Conservation (phyloP, 352 stramenopile genomes). For the Saprolegnia parasitica region DNA sequence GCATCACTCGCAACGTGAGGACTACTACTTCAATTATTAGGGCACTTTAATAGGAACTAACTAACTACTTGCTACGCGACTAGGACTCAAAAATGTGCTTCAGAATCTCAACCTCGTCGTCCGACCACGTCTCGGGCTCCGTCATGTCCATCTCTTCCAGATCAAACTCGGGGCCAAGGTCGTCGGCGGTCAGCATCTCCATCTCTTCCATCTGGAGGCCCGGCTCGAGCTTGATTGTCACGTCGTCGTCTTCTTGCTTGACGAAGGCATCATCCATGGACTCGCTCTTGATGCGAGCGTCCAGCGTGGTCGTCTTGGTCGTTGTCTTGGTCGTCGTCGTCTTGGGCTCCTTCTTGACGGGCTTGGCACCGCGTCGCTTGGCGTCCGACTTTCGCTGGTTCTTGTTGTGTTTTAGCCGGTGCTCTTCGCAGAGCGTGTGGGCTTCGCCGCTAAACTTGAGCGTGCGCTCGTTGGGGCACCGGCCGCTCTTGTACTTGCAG, state of each 20-base stretch:
- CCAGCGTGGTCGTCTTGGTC: too few species aligned
- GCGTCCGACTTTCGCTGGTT: constrained; percentile 31
- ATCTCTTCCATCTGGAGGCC: neutral
- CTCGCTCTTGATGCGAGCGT: constrained; percentile 2
- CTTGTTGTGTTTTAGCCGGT: constrained; percentile 30
- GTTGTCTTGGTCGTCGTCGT: too few species aligned
- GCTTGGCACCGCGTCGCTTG: constrained; percentile 26
- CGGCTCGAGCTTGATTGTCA: constrained; percentile 18
- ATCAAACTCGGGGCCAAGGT: neutral
- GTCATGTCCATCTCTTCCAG: constrained; percentile 30
- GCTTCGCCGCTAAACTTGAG: constrained; percentile 30
- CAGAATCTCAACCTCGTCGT: constrained; percentile 30
- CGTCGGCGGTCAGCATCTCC: neutral
- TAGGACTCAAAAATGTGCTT: constrained; percentile 26
- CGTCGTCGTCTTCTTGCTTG: neutral
- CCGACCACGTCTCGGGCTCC: constrained; percentile 27
- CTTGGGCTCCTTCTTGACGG: constrained; percentile 19
- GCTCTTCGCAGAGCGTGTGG: constrained; percentile 30
- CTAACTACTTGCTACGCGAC: neutral
- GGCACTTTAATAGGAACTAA: neutral
- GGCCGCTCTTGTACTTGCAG: constrained; percentile 30
- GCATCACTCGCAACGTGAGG: neutral
- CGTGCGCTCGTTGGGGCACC: constrained; percentile 28
- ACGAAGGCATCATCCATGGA: neutral
- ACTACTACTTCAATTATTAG: neutral